Evolutionary conservation across 306 rosid genomes (phyloP).

Genomic region (Begonia loranthoides): DNA sequence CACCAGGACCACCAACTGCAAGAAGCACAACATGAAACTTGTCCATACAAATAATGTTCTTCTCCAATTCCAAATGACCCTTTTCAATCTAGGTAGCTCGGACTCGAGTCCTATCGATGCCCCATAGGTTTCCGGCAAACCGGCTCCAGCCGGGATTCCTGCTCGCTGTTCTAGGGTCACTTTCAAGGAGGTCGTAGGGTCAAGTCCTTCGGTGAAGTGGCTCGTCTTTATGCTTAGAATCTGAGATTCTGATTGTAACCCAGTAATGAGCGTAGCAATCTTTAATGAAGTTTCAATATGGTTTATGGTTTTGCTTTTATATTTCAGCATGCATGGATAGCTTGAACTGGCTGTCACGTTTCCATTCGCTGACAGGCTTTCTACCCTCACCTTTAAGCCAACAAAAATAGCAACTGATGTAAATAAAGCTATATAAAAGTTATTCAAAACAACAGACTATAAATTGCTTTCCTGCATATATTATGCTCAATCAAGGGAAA

Average conservation of each 20-base stretch:
- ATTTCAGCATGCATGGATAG: conserved; percentile 18
- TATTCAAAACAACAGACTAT: neutral
- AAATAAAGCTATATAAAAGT: neutral
- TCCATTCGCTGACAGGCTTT: conserved; percentile 17
- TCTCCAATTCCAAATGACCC: conserved; percentile 15
- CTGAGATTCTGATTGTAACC: conserved; percentile 19
- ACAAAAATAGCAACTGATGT: no score
- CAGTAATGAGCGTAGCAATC: conserved; percentile 12
- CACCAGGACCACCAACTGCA: conserved; percentile 9
- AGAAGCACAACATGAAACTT: conserved; percentile 7
- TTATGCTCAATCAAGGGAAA: neutral
- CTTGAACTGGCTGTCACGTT: conserved; percentile 11
- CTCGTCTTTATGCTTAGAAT: conserved; percentile 10
- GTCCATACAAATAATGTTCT: conserved; percentile 15
- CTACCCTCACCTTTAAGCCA: conserved; percentile 15
- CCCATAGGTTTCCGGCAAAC: conserved; percentile 12
- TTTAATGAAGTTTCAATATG: conserved; percentile 4
- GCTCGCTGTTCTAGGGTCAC: conserved; percentile 16
- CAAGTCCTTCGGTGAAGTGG: conserved; percentile 6
- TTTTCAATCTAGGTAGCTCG: conserved; percentile 11
- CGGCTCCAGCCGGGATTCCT: conserved; percentile 2
- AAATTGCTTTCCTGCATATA: no score
- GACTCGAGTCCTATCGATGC: conserved; percentile 10
- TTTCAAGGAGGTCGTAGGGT: conserved; percentile 12
- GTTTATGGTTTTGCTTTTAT: conserved; percentile 11